A percentile compares a stretch with the other conserved stretches of the same genome.
Conservation (phyloP, 2,329 filamentous ascomycete species). For the Pyricularia pennisetigena region DNA sequence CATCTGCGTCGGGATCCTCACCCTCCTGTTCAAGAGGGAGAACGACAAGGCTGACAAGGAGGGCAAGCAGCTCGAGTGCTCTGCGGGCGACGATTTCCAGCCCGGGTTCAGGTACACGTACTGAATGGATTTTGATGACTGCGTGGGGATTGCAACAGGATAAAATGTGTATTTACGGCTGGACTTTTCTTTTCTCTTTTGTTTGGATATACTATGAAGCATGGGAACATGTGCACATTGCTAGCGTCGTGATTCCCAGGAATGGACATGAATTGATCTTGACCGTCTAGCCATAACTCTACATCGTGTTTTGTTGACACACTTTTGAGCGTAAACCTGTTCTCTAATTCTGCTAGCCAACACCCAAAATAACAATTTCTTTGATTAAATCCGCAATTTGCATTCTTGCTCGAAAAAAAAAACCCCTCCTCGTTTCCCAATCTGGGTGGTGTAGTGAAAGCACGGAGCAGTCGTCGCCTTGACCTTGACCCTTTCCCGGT, state of each 20-base stretch:
- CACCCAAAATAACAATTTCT: no score
- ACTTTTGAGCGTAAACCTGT: neutral
- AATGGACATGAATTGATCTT: neutral
- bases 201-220: neutral
- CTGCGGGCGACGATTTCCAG: conserved; percentile 27
- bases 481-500: no score
- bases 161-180: neutral
- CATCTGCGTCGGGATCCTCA: conserved; percentile 30
- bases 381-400: no score
- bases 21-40: conserved; percentile 28
- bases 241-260: neutral
- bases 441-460: no score
- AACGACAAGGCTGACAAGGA: conserved; percentile 43
- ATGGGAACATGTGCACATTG: neutral
- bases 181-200: neutral
- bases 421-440: no score
- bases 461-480: no score
- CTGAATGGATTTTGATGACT: conserved; percentile 10
- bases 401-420: no score
- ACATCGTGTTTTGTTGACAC: neutral
- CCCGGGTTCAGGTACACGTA: conserved; percentile 31
- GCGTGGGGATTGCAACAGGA: neutral
- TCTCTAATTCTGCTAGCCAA: neutral
- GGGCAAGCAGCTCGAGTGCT: conserved; percentile 39
- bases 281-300: neutral